A percentile compares a stretch with the other conserved stretches of the same genome.
Evolutionary conservation across 495 filamentous ascomycete genomes (phyloP).

Genomic region (Penicillium canariense): DNA sequence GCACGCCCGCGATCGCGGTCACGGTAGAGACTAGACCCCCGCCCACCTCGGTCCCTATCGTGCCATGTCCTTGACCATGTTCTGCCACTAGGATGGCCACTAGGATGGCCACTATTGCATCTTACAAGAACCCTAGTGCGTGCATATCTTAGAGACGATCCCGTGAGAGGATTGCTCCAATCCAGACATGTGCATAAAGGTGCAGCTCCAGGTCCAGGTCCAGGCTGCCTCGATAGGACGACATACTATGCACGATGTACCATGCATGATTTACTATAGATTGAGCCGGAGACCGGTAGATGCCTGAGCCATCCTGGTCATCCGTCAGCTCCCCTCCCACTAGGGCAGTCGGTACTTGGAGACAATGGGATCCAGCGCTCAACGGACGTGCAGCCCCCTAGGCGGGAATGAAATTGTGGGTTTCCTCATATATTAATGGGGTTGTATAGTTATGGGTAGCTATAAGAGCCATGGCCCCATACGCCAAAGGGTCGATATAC

Average conservation of each 20-base stretch:
- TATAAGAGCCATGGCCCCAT: too few species aligned
- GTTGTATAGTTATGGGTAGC: neutral
- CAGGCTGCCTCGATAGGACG: neutral
- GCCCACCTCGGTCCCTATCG: too few species aligned
- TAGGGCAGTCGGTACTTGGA: slow-evolving; percentile 1
- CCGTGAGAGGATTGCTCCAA: neutral
- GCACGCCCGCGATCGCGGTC: neutral
- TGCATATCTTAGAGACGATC: too few species aligned
- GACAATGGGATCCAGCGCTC: neutral
- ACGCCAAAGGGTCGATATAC: too few species aligned
- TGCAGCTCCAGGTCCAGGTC: neutral
- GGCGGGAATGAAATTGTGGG: neutral
- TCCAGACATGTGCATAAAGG: neutral
- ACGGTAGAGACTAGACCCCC: neutral
- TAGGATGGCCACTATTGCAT: too few species aligned
- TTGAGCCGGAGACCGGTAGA: neutral
- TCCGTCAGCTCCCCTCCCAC: neutral
- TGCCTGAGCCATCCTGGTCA: neutral
- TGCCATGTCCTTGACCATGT: too few species aligned
- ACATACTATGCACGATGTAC: too few species aligned
- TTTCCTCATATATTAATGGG: neutral
- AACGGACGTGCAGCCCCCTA: slow-evolving; percentile 5
- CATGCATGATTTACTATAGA: neutral
- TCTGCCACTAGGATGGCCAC: too few species aligned
- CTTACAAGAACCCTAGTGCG: too few species aligned